Percentiles rank a stretch among this genome's conserved stretches.
phyloP scores from a whole-genome alignment of 139 green algal species.

The Astrephomene gubernaculifera region DNA sequence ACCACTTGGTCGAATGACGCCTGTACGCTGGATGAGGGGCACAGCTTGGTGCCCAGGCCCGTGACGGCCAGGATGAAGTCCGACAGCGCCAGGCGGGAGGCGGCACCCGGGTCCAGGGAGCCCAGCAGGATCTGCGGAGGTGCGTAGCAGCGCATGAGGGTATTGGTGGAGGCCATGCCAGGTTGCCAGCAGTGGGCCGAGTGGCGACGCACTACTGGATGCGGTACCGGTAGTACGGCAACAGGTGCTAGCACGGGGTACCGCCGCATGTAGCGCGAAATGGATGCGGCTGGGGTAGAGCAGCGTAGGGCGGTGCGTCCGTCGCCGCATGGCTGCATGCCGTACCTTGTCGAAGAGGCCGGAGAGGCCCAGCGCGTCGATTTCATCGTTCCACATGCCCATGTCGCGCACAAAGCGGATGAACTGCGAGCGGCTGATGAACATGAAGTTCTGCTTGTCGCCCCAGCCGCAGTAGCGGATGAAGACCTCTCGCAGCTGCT shows the following conservation, averaged over 20 bases:
- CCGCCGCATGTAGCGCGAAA: too few species aligned
- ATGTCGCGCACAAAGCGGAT: constrained; percentile 55
- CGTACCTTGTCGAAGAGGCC: constrained; percentile 51
- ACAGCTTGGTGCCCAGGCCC: constrained; percentile 33
- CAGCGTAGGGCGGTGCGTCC: too few species aligned
- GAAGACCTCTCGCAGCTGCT: constrained; percentile 50
- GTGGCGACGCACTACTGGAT: too few species aligned
- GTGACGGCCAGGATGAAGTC: constrained; percentile 38
- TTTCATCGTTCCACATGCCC: constrained; percentile 38
- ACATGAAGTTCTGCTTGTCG: constrained; percentile 56
- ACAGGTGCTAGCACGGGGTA: too few species aligned
- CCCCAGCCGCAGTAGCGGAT: constrained; percentile 57
- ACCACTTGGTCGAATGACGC: constrained; percentile 33
- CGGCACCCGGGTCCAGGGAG: constrained; percentile 33
- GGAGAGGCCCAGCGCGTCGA: constrained; percentile 35
- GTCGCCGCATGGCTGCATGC: too few species aligned
- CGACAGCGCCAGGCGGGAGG: constrained; percentile 24
- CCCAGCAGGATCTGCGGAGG: constrained; percentile 35
- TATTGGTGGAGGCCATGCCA: too few species aligned
- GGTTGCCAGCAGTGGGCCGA: too few species aligned
- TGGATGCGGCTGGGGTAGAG: too few species aligned
- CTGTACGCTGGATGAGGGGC: constrained; percentile 10
- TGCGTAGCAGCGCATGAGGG: too few species aligned
- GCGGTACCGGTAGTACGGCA: too few species aligned
- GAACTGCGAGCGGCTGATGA: constrained; percentile 55